phyloP scores from a whole-genome alignment of 1,139 yeast species.

The Yamadazyma epiphylla region DNA sequence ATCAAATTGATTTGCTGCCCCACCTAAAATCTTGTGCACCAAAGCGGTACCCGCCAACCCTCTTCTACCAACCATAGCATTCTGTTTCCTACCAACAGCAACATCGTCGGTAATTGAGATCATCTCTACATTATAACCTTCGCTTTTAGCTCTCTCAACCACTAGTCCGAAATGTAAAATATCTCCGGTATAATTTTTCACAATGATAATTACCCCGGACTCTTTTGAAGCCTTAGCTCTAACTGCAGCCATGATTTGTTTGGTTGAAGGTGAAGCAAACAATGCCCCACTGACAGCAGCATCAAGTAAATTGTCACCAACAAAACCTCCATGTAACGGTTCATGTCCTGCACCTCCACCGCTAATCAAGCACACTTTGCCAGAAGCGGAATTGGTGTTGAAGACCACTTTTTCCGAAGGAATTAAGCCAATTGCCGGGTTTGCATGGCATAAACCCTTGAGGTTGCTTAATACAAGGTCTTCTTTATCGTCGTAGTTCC shows the following conservation, averaged over 20 bases:
- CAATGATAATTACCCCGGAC: constrained; percentile 67
- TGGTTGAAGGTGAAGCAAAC: constrained; percentile 90
- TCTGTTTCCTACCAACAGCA: constrained; percentile 83
- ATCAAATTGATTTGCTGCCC: constrained; percentile 44
- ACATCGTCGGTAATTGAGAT: constrained; percentile 86
- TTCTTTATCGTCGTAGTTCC: constrained; percentile 42
- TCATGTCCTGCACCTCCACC: constrained; percentile 98
- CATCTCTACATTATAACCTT: constrained; percentile 68
- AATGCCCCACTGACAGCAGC: constrained; percentile 88
- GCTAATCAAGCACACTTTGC: constrained; percentile 69
- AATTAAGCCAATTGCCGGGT: constrained; percentile 61
- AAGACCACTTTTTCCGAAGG: constrained; percentile 68
- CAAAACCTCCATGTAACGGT: constrained; percentile 89
- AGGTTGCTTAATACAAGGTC: constrained; percentile 67
- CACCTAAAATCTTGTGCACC: constrained; percentile 84
- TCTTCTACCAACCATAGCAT: constrained; percentile 88
- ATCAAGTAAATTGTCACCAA: constrained; percentile 76
- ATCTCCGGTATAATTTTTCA: constrained; percentile 93
- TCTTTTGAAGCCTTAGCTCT: constrained; percentile 54
- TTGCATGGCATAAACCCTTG: constrained; percentile 63
- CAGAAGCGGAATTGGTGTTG: constrained; percentile 31
- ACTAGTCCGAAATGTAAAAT: constrained; percentile 88
- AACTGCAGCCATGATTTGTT: constrained; percentile 73
- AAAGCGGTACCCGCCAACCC: constrained; percentile 89
- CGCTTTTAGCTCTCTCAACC: constrained; percentile 79